Evolutionary conservation across 495 filamentous ascomycete species (phyloP), one percentile per base, ranked within the genome.

Genomic region (Penicillium macrosclerotiorum): DNA sequence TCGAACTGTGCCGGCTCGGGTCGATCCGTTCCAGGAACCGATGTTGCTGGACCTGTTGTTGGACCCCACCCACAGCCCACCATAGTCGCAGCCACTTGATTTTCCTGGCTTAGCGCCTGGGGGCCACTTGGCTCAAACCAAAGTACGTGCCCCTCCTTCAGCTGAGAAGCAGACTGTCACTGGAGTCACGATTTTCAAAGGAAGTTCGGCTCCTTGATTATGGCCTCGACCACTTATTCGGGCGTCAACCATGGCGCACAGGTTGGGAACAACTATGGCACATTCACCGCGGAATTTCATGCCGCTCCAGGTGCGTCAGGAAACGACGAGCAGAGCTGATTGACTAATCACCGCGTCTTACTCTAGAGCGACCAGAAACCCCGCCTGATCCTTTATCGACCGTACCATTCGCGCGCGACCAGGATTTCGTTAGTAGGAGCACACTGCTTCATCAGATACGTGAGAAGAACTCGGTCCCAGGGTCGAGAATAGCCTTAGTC

Each of bases 381-480:
- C 51, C 40, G 11, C 55, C 51, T 2, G 20, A 11, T 5, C 56
- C 61, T 24, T 46, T 51, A 8, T 52, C 42, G 12, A 63, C 39
- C 3, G 45, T 70, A 11, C 68, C 63, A 8, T 68, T 70, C 45
- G 26, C 29, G 8, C 58, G 52, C 16, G 62, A 73, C 37, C 53
- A 33, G 26, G 59, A 68, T 30, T 73, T 71, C 49, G 54, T 73
- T 25, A 57, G 52, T 33, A 62, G 57, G 29, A 49, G 35, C 23
- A 45, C 11, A 12, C 35, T 66, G 0, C 42, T 71, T 29, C 19
- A 59, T 48, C 42, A 58, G 30, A 51, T 71, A 5, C 25, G 57
- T n/a, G 9, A 51, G 13, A 60, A 55, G 57, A 45, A 37, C 33
- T 47, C 59, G 1, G 25, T 51, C 26, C 52, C 48, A 30, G 61